Evolutionary conservation across 768 basidiomycete genomes (phyloP), one percentile per base, ranked within the genome.

Genomic region (Trametes coccinea): DNA sequence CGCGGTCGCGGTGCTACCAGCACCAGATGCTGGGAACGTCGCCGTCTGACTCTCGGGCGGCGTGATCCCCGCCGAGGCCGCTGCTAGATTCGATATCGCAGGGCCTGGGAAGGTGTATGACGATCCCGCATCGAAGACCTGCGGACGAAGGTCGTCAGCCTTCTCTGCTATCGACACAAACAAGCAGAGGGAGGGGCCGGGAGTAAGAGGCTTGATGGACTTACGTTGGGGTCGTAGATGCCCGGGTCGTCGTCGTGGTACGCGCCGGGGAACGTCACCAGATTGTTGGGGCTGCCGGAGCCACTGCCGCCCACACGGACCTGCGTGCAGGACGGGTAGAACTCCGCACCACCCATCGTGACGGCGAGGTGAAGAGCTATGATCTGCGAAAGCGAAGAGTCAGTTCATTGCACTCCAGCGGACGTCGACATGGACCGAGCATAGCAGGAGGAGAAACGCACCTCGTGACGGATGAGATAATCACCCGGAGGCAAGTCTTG

Each of bases 381-480:
- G 72, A 92, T 87, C 68, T 63, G 55, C 37, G 43, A 7, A 11
- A 13, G 30, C 29, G 14, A 14, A 8, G 3, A 6, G 29, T 49
- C 11, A 49, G 48, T 31, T 43, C n/a, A 53, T 56, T 7, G 53
- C 51, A 30, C 27, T 29, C 47, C 22, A 22, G 22, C 22, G 22
- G 22, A 22, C 22, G 22, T 22, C 22, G 22, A 22, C 22, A 22
- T 22, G 22, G 22, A 22, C 22, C 27, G 43, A 9, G n/a, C 16
- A 44, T 11, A 17, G 30, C 14, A 40, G 45, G n/a, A 10, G 8
- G 29, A 14, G 44, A 62, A 64, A 50, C 49, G 60, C 43, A 61
- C 63, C 71, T 93, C 91, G 72, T 92, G 87, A 2, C 91, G 87
- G 68, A 92, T 72, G 61, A 93, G 77, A 72, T 92, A 92, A 66